phyloP scores from a whole-genome alignment of 2,329 filamentous ascomycete species.

The Sordariomycetes sp. region DNA sequence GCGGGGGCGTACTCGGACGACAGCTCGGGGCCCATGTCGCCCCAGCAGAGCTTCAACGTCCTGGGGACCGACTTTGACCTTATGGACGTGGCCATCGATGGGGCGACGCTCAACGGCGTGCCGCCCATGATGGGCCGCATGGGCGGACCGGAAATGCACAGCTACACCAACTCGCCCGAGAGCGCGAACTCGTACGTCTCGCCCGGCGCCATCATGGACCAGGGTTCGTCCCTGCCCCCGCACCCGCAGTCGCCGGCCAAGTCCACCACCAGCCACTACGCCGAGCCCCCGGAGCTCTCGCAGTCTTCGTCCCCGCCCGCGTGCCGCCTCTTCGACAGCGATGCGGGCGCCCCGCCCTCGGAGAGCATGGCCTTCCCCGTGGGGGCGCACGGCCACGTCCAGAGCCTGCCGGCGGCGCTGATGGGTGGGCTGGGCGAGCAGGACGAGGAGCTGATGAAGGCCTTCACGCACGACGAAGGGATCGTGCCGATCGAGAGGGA shows the following conservation, averaged over 20 bases:
- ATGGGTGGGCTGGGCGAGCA: conserved; percentile 19
- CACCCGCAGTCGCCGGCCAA: conserved; percentile 37
- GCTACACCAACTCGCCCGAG: conserved; percentile 10
- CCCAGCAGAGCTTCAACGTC: conserved; percentile 28
- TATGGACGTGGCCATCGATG: conserved; percentile 26
- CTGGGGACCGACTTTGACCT: conserved; percentile 32
- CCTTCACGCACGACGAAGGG: conserved; percentile 30
- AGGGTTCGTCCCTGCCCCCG: conserved; percentile 15
- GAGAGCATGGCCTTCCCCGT: conserved; percentile 29
- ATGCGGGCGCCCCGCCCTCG: conserved; percentile 20
- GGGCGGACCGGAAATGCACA: background rate
- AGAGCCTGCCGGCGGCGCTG: conserved; percentile 14
- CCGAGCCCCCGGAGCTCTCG: conserved; percentile 50
- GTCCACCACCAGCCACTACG: conserved; percentile 39
- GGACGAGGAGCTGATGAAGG: conserved; percentile 33
- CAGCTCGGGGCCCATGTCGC: conserved; percentile 43
- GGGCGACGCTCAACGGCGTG: background rate
- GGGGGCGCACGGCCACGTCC: conserved; percentile 48
- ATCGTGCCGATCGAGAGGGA: conserved; percentile 33
- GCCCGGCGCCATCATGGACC: conserved; percentile 31
- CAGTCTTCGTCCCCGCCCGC: conserved; percentile 47
- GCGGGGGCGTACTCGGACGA: conserved; percentile 44
- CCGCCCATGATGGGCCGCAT: conserved; percentile 2
- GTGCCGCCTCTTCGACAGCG: conserved; percentile 34
- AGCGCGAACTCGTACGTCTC: conserved; percentile 34